Conservation (phyloP, 257 asterid species). For the Jaltomata sinuosa region DNA sequence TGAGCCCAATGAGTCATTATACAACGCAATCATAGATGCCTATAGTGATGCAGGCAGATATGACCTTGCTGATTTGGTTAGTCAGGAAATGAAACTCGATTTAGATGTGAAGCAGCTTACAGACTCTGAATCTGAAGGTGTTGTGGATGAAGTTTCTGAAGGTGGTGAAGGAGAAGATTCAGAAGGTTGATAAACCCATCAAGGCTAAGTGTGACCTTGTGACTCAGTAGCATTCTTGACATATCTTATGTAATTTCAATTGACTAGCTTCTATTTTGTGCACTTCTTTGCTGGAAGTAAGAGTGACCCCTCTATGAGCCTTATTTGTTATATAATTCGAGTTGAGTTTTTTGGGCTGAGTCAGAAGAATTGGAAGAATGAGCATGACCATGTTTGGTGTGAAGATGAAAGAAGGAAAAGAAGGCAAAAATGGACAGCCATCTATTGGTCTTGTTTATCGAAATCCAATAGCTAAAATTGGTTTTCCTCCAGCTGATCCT, state of each 20-base stretch:
- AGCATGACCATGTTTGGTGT: slow-evolving; percentile 49
- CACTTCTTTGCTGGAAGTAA: neutral
- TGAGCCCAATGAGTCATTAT: slow-evolving; percentile 51
- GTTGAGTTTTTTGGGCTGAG: neutral
- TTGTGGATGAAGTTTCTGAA: slow-evolving; percentile 9
- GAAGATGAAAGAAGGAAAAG: slow-evolving; percentile 56
- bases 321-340: neutral
- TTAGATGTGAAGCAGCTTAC: slow-evolving; percentile 19
- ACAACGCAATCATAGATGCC: slow-evolving; percentile 58
- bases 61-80: slow-evolving; percentile 72
- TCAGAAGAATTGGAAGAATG: neutral
- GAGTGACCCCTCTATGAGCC: neutral
- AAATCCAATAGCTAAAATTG: slow-evolving; percentile 52
- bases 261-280: neutral
- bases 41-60: slow-evolving; percentile 47
- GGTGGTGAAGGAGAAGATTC: neutral
- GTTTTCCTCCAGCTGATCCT: slow-evolving; percentile 49
- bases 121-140: slow-evolving; percentile 39
- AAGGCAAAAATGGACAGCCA: slow-evolving; percentile 50
- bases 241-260: neutral
- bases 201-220: neutral
- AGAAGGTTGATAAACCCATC: neutral
- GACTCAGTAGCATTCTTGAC: neutral
- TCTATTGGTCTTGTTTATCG: slow-evolving; percentile 74
- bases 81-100: slow-evolving; percentile 62